A percentile compares a stretch with the other conserved stretches of the same genome.
Conservation (phyloP, 164 flowering plant genomes). For the Annona squamosa region DNA sequence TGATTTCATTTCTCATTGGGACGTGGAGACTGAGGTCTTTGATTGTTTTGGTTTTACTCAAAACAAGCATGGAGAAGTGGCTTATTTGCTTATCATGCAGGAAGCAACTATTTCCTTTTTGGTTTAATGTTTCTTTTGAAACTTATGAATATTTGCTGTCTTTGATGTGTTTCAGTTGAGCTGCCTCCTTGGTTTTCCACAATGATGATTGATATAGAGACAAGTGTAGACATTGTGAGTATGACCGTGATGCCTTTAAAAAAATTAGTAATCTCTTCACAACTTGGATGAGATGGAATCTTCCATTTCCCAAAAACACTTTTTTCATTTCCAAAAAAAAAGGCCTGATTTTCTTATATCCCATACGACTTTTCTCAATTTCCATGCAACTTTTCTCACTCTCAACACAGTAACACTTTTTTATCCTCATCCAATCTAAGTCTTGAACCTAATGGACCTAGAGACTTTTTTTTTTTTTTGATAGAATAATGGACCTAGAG, state of each 20-base stretch:
- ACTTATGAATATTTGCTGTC: conserved; percentile 7
- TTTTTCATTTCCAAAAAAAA: too few species aligned
- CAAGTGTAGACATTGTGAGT: conserved; percentile 76
- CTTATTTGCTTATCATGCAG: not conserved
- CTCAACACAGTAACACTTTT: too few species aligned
- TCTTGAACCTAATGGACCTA: too few species aligned
- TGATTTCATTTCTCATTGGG: not conserved
- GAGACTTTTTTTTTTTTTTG: too few species aligned
- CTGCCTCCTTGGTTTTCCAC: conserved; percentile 83
- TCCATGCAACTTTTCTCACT: too few species aligned
- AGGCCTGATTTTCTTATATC: too few species aligned
- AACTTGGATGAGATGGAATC: too few species aligned
- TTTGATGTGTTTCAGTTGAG: conserved; percentile 58
- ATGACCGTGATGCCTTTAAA: not conserved
- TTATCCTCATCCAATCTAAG: too few species aligned
- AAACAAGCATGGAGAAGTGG: not conserved
- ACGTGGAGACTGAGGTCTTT: not conserved
- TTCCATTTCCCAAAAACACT: too few species aligned
- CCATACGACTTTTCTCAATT: too few species aligned
- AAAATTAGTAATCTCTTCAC: too few species aligned
- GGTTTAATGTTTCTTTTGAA: not conserved
- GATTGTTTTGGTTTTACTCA: conserved; percentile 1
- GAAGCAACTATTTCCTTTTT: not conserved
- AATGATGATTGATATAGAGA: conserved; percentile 44
- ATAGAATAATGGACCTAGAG: too few species aligned